Conservation (phyloP, 2,329 filamentous ascomycete species). For the Phyllosticta capitalensis region DNA sequence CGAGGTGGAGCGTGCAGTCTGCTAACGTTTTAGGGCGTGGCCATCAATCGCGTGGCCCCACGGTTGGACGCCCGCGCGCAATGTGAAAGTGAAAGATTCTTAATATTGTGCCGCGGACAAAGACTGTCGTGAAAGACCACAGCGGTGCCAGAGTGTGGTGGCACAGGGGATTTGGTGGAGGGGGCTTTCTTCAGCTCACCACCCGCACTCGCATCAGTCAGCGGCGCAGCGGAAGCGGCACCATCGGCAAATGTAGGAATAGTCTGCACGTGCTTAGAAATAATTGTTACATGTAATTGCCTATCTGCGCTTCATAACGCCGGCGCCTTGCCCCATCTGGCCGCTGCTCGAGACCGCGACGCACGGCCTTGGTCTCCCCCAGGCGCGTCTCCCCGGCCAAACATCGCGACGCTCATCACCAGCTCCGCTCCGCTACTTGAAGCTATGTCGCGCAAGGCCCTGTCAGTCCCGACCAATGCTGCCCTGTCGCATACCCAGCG, state of each 20-base stretch:
- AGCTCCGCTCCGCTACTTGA: background rate
- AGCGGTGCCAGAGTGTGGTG: background rate
- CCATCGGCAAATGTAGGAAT: background rate
- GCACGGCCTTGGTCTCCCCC: background rate
- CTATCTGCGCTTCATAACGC: background rate
- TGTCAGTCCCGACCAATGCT: slow-evolving; percentile 61
- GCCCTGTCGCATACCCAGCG: slow-evolving; percentile 63
- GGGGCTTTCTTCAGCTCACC: background rate
- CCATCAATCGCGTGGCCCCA: background rate
- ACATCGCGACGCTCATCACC: slow-evolving; percentile 4
- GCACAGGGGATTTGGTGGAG: background rate
- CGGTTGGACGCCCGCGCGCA: background rate
- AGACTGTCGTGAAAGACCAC: background rate
- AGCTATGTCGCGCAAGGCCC: slow-evolving; percentile 15
- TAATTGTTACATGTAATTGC: background rate
- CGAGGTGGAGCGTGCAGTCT: slow-evolving; percentile 1
- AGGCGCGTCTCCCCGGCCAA: slow-evolving; percentile 5
- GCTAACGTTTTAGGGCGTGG: background rate
- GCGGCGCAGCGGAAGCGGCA: background rate
- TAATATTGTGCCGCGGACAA: background rate
- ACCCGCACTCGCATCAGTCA: too few relatives aligned
- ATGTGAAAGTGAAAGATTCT: background rate
- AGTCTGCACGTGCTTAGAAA: background rate
- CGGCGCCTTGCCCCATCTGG: background rate
- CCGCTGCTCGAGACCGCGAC: too few relatives aligned